A percentile compares a stretch with the other conserved stretches of the same genome.
phyloP scores from a whole-genome alignment of 192 early-diverging fungal species.

The Fimicolochytrium jonesii region DNA sequence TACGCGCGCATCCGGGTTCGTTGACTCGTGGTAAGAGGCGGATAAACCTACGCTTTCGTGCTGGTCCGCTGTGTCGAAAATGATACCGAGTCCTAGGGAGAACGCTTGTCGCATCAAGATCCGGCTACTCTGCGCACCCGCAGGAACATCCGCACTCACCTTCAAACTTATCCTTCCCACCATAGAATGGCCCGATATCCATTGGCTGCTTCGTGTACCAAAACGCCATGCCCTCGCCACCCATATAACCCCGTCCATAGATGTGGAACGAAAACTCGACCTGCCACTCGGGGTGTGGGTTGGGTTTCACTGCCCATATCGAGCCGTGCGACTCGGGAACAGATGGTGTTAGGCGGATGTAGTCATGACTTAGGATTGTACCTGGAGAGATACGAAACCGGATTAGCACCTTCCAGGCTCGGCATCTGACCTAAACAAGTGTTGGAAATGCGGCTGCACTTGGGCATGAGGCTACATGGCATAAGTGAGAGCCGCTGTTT shows the following conservation, averaged over 20 bases:
- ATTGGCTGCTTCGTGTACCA: slow-evolving; percentile 67
- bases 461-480: background rate
- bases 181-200: slow-evolving; percentile 58
- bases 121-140: too few species aligned
- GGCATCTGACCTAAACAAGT: background rate
- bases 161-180: slow-evolving; percentile 61
- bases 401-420: background rate
- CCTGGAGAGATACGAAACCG: slow-evolving; percentile 13
- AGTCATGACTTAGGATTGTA: slow-evolving; percentile 21
- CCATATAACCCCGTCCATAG: slow-evolving; percentile 52
- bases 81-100: slow-evolving; percentile 49
- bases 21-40: background rate
- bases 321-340: slow-evolving; percentile 51
- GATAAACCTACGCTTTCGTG: slow-evolving; percentile 18
- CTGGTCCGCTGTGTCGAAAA: slow-evolving; percentile 55
- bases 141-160: slow-evolving; percentile 24
- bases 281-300: slow-evolving; percentile 69
- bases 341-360: slow-evolving; percentile 54
- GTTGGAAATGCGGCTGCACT: background rate
- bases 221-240: slow-evolving; percentile 73
- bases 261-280: slow-evolving; percentile 60
- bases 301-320: slow-evolving; percentile 58
- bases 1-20: too few species aligned
- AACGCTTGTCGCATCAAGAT: too few species aligned
- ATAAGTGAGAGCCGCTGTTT: background rate